Conservation (phyloP, 352 stramenopile genomes). For the Phytophthora cryptogea region DNA sequence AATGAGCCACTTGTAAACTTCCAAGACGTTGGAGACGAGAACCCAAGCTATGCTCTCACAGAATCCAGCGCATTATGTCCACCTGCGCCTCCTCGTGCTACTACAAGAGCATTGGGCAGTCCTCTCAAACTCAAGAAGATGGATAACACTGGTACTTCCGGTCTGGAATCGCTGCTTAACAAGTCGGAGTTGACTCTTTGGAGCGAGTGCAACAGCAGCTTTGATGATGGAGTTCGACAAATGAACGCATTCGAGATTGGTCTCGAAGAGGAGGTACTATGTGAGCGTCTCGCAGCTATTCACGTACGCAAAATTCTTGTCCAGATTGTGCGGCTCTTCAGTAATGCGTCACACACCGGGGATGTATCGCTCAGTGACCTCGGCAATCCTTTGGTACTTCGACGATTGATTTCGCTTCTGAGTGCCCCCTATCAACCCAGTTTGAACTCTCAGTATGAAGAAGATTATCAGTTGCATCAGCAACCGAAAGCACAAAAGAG, state of each 20-base stretch:
- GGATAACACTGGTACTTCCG: slow-evolving; percentile 26
- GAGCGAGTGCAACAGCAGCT: slow-evolving; percentile 66
- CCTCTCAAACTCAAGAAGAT: slow-evolving; percentile 47
- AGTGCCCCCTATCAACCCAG: slow-evolving; percentile 18
- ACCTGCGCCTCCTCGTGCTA: slow-evolving; percentile 18
- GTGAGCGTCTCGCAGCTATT: slow-evolving; percentile 61
- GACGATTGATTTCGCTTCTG: slow-evolving; percentile 68
- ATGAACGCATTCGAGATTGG: slow-evolving; percentile 73
- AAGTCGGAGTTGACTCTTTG: slow-evolving; percentile 60
- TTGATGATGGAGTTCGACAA: slow-evolving; percentile 61
- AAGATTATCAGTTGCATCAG: slow-evolving; percentile 22
- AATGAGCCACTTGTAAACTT: slow-evolving; percentile 46
- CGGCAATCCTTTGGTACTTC: slow-evolving; percentile 63
- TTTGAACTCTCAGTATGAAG: slow-evolving; percentile 2
- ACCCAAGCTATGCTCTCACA: slow-evolving; percentile 71
- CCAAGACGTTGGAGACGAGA: slow-evolving; percentile 80
- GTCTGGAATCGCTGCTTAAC: slow-evolving; percentile 4
- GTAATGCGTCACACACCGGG: slow-evolving; percentile 20
- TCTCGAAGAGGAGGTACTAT: slow-evolving; percentile 63
- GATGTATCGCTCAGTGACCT: slow-evolving; percentile 57
- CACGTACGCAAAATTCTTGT: slow-evolving; percentile 69
- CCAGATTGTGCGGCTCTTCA: slow-evolving; percentile 70
- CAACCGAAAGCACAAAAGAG: slow-evolving; percentile 28
- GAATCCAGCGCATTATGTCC: slow-evolving; percentile 56
- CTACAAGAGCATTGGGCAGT: slow-evolving; percentile 37